Base-by-base conservation (phyloP, 306 rosid species). In the Pyrus communis region DNA sequence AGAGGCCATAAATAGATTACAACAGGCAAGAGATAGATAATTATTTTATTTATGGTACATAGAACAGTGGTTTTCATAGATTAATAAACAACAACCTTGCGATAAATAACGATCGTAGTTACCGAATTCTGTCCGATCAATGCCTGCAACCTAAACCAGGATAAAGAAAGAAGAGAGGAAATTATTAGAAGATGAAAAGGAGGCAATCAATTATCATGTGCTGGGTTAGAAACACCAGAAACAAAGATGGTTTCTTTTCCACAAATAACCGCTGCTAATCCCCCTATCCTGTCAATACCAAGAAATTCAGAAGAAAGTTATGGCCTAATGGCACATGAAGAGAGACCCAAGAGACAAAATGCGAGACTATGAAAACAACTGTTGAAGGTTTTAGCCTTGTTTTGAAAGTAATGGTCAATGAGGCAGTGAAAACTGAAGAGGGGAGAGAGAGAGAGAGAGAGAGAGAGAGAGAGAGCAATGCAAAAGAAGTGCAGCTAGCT, bases 71-170 rank as follows among this genome's bases (percentile, higher is more conserved):
- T 68, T 27, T 72, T 55, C 1, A 66, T 25, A 19, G 7, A 45
- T 17, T 27, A 28, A 40, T 38, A 69, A 80, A 74, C 79, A 51
- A 51, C 80, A 81, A 87, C 86, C 88, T 87, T 78, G 84, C 74
- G 69, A 72, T 35, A 28, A 78, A 77, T 85, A 69, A 80, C 69
- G 67, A 76, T 22, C 14, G 67, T 31, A 30, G 77, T 81, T 79
- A 67, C 71, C 78, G 82, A 75, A 79, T 76, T 79, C 82, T 84
- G 85, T 83, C 84, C 87, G 77, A 83, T 71, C 86, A 80, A 73
- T 82, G 82, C 81, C 88, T 83, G 86, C 82, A 84, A 81, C 87
- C 90, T 82, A 79, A 78, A 81, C 81, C 84, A 83, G 79, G 74
- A 81, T 72, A 46, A 55, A 87, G 70, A 78, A 73, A 83, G 78